phyloP scores from a whole-genome alignment of 1,139 yeast species.

The Candida sanyaensis region DNA sequence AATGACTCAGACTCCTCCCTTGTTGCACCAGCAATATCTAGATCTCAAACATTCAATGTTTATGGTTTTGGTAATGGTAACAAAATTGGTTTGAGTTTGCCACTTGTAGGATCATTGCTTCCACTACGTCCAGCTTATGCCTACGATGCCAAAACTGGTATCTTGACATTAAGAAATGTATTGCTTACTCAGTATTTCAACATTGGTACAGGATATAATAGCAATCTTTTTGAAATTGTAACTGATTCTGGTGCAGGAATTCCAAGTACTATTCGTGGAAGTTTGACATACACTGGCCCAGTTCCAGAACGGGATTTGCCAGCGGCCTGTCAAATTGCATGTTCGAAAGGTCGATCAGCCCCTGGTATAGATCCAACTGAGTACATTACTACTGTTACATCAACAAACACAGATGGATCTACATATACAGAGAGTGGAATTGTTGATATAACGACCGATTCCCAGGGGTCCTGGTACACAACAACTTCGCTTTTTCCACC shows the following conservation, averaged over 20 bases:
- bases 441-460: slow-evolving; percentile 11
- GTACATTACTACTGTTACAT: slow-evolving; percentile 7
- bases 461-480: slow-evolving; percentile 1
- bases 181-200: slow-evolving; percentile 17
- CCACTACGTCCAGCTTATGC: slow-evolving; percentile 6
- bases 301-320: slow-evolving; percentile 15
- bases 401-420: slow-evolving; percentile 18
- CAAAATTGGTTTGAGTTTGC: slow-evolving; percentile 7
- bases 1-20: slow-evolving; percentile 20
- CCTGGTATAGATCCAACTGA: slow-evolving; percentile 14
- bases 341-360: background rate
- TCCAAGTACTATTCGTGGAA: slow-evolving; percentile 11
- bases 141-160: slow-evolving; percentile 21
- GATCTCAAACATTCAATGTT: slow-evolving; percentile 25
- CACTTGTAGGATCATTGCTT: background rate
- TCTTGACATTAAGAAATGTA: slow-evolving; percentile 19
- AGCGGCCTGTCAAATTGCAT: background rate
- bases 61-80: slow-evolving; percentile 28
- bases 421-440: slow-evolving; percentile 15
- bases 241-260: slow-evolving; percentile 18
- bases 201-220: slow-evolving; percentile 26
- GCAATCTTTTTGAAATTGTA: slow-evolving; percentile 14
- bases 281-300: slow-evolving; percentile 19
- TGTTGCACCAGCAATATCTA: slow-evolving; percentile 19
- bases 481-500: background rate